Percentiles rank a stretch among this genome's conserved stretches.
phyloP scores from a whole-genome alignment of 2,329 filamentous ascomycete genomes.

The Penicillium frequentans region DNA sequence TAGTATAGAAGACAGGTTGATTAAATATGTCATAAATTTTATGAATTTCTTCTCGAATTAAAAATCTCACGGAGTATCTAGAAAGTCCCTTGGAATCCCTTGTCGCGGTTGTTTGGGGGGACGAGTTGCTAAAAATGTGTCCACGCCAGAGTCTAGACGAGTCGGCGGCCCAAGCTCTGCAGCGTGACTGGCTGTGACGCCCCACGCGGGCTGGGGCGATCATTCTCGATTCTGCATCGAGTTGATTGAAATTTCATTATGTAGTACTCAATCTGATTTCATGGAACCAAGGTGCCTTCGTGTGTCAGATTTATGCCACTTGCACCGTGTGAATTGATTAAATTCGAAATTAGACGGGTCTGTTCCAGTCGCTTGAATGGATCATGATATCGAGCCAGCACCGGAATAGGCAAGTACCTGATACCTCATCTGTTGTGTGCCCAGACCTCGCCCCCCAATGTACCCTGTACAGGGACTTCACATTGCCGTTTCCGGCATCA shows the following conservation, averaged over 20 bases:
- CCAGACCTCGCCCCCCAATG: not conserved
- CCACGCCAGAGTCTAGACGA: conserved; percentile 12
- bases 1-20: no score
- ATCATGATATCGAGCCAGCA: not conserved
- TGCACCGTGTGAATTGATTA: not conserved
- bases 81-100: no score
- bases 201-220: conserved; percentile 22
- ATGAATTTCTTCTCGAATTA: no score
- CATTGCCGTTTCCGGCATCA: conserved; percentile 2
- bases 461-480: not conserved
- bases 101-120: not conserved
- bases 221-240: conserved; percentile 21
- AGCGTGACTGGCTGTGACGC: conserved; percentile 7
- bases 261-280: not conserved
- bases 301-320: not conserved
- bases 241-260: conserved; percentile 16
- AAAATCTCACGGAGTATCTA: no score
- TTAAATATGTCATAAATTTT: no score
- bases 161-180: not conserved
- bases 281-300: no score
- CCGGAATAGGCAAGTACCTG: not conserved
- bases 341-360: not conserved
- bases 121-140: conserved; percentile 11
- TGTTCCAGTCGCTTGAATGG: not conserved
- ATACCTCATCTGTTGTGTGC: not conserved